phyloP scores from a whole-genome alignment of 2,329 filamentous ascomycete genomes.

The Sarocladiaceae sp. region DNA sequence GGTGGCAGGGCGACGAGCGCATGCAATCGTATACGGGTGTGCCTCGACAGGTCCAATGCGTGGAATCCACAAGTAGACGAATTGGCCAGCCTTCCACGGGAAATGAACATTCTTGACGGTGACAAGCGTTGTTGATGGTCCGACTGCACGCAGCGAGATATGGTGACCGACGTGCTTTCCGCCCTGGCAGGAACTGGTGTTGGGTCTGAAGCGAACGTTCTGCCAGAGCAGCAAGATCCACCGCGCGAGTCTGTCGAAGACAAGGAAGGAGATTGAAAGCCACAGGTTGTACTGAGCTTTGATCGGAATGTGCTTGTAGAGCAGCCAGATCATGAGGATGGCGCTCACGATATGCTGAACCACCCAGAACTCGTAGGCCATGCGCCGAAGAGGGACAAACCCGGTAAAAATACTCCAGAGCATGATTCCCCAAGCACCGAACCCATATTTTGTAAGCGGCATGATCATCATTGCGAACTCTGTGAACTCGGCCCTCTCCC shows the following conservation, averaged over 20 bases:
- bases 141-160: conserved; percentile 40
- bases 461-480: conserved; percentile 53
- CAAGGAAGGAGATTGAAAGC: conserved; percentile 57
- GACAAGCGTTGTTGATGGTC: conserved; percentile 47
- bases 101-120: conserved; percentile 56
- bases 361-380: conserved; percentile 65
- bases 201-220: conserved; percentile 40
- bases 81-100: conserved; percentile 52
- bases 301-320: conserved; percentile 56
- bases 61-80: conserved; percentile 56
- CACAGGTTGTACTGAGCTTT: conserved; percentile 57
- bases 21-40: conserved; percentile 58
- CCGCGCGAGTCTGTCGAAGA: conserved; percentile 54
- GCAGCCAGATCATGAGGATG: conserved; percentile 53
- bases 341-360: conserved; percentile 60
- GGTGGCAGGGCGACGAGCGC: conserved; percentile 35
- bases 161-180: conserved; percentile 46
- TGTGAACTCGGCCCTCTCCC: conserved; percentile 54
- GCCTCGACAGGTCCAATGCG: conserved; percentile 46
- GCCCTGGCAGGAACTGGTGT: conserved; percentile 38
- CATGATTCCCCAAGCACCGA: conserved; percentile 60
- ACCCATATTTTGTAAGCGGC: conserved; percentile 59
- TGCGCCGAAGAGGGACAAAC: conserved; percentile 56
- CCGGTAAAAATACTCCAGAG: conserved; percentile 60
- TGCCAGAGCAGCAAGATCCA: conserved; percentile 42